Conservation (phyloP, 2,329 filamentous ascomycete species). For the Chaetomium sp. region DNA sequence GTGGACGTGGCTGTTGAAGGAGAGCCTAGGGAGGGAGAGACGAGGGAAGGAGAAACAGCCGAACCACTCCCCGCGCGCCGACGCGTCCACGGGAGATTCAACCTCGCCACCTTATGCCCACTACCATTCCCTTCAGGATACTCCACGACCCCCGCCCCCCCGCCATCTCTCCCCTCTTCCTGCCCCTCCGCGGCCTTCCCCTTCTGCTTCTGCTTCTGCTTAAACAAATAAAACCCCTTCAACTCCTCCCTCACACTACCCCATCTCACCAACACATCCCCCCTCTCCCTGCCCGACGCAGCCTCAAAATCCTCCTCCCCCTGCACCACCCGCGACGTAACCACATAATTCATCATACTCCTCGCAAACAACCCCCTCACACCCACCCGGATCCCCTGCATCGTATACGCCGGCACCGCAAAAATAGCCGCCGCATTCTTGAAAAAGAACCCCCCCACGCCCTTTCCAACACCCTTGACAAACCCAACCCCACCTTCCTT, state of each 20-base stretch:
- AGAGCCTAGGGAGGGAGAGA: background rate
- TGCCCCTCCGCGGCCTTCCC: conserved; percentile 27
- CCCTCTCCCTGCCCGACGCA: conserved; percentile 51
- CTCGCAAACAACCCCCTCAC: conserved; percentile 63
- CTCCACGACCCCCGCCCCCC: background rate
- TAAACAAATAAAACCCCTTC: conserved; percentile 51
- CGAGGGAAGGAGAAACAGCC: too few relatives aligned
- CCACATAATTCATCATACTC: conserved; percentile 71
- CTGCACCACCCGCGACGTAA: conserved; percentile 68
- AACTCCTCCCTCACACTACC: conserved; percentile 53
- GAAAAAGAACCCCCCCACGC: conserved; percentile 70
- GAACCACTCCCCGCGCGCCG: conserved; percentile 24
- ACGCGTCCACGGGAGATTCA: conserved; percentile 31
- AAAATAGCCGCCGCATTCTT: conserved; percentile 74
- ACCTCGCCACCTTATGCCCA: background rate
- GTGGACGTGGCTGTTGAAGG: background rate
- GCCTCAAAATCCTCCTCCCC: conserved; percentile 59
- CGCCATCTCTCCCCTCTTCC: conserved; percentile 3
- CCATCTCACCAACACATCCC: conserved; percentile 61
- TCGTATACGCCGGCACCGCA: conserved; percentile 71
- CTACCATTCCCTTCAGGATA: background rate
- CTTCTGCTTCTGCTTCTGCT: conserved; percentile 37
- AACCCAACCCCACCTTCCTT: conserved; percentile 52
- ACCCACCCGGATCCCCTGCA: conserved; percentile 76
- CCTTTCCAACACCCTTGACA: conserved; percentile 74